A percentile compares a stretch with the other conserved stretches of the same genome.
These are phyloP conservation scores for Botrytis deweyae DNA, from an alignment of 2,329 filamentous ascomycete genomes.

Conservation along the genomic window DNA sequence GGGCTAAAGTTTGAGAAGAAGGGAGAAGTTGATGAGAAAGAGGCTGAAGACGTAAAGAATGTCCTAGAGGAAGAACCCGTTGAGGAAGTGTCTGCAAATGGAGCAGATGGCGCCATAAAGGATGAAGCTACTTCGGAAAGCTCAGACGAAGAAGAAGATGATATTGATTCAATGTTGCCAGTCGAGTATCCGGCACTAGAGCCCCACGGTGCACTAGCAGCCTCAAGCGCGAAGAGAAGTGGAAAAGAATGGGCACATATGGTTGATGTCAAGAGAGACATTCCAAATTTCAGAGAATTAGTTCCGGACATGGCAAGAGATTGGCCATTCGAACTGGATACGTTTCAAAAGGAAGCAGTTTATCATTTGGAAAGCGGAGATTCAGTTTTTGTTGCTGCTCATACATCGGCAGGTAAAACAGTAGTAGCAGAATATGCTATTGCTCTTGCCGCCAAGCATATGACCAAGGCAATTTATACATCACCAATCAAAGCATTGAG, in stretches of 20 bases:
- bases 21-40: conserved; percentile 53
- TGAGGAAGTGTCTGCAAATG: conserved; percentile 30
- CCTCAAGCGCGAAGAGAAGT: conserved; percentile 69
- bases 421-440: conserved; percentile 98
- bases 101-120: conserved; percentile 36
- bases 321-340: conserved; percentile 97
- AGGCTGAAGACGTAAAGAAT: conserved; percentile 38
- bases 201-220: conserved; percentile 73
- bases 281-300: conserved; percentile 89
- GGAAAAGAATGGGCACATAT: conserved; percentile 96
- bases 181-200: conserved; percentile 92
- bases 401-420: conserved; percentile 97
- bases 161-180: conserved; percentile 83
- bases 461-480: conserved; percentile 99
- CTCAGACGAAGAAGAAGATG: conserved; percentile 52
- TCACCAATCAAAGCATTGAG: conserved; percentile 98
- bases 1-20: conserved; percentile 72
- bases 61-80: conserved; percentile 20
- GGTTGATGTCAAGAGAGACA: conserved; percentile 90
- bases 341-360: conserved; percentile 97
- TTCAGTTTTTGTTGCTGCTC: conserved; percentile 95
- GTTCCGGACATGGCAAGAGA: conserved; percentile 95
- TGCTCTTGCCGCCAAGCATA: conserved; percentile 92
- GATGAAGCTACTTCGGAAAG: conserved; percentile 40
- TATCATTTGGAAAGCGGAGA: conserved; percentile 96